A percentile compares a stretch with the other conserved stretches of the same genome.
phyloP scores from a whole-genome alignment of 805 yeast species.

The Myxozyma kluyveri region DNA sequence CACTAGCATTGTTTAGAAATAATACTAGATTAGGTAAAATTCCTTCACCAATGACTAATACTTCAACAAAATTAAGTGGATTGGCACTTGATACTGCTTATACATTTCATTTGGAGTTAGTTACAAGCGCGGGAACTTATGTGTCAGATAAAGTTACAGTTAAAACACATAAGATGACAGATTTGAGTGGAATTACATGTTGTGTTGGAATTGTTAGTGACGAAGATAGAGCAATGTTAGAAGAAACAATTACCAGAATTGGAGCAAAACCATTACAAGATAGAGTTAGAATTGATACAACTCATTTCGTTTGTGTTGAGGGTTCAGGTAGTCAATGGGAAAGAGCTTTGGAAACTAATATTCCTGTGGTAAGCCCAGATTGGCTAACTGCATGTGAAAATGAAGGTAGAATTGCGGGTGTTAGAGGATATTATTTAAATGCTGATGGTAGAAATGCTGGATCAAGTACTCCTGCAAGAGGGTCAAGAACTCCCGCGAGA shows the following conservation, averaged over 20 bases:
- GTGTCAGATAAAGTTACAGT: slow-evolving; percentile 65
- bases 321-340: slow-evolving; percentile 70
- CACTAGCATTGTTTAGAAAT: slow-evolving; percentile 74
- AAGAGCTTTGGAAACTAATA: slow-evolving; percentile 78
- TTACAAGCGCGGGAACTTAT: slow-evolving; percentile 86
- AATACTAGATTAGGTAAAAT: slow-evolving; percentile 66
- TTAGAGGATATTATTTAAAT: slow-evolving; percentile 54
- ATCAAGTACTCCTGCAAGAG: slow-evolving; percentile 14
- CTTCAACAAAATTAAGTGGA: slow-evolving; percentile 85
- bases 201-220: slow-evolving; percentile 71
- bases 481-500: too few species aligned
- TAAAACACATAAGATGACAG: slow-evolving; percentile 94
- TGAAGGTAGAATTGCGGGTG: slow-evolving; percentile 89
- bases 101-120: slow-evolving; percentile 72
- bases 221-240: slow-evolving; percentile 57
- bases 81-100: slow-evolving; percentile 81
- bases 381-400: slow-evolving; percentile 93
- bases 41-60: slow-evolving; percentile 75
- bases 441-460: slow-evolving; percentile 38
- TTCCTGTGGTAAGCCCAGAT: slow-evolving; percentile 93
- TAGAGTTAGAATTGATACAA: slow-evolving; percentile 81
- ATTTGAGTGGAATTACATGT: slow-evolving; percentile 84
- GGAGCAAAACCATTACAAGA: slow-evolving; percentile 79
- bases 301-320: slow-evolving; percentile 82
- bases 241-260: slow-evolving; percentile 59